A percentile compares a stretch with the other conserved stretches of the same genome.
These are phyloP conservation scores for Lachancea sp. DNA, from an alignment of 805 yeast genomes.

Conservation along the genomic window DNA sequence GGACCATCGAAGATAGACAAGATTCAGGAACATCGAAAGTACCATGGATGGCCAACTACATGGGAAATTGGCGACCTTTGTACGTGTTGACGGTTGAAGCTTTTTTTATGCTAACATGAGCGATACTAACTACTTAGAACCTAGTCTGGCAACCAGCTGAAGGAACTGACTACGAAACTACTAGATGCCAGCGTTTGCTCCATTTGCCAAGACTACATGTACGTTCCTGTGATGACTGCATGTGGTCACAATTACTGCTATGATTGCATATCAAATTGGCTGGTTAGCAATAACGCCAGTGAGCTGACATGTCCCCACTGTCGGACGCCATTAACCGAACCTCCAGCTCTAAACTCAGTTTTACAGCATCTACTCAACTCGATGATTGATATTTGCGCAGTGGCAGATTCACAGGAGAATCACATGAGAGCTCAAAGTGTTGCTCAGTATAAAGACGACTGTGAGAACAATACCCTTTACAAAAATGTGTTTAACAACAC, in stretches of 20 bases:
- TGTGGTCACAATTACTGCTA: constrained; percentile 80
- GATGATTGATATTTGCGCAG: constrained; percentile 35
- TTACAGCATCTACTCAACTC: constrained; percentile 41
- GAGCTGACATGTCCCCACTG: constrained; percentile 66
- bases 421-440: constrained; percentile 27
- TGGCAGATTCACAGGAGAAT: constrained; percentile 16
- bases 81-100: not conserved
- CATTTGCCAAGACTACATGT: constrained; percentile 65
- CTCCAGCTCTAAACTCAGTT: constrained; percentile 49
- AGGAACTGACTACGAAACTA: constrained; percentile 13
- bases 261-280: constrained; percentile 58
- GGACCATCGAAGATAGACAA: too few species aligned
- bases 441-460: constrained; percentile 38
- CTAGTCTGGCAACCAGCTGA: constrained; percentile 1
- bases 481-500: constrained; percentile 43
- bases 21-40: not conserved
- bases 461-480: constrained; percentile 37
- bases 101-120: too few species aligned
- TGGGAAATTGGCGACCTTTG: not conserved
- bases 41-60: not conserved
- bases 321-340: constrained; percentile 40
- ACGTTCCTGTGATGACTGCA: constrained; percentile 51
- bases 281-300: constrained; percentile 34
- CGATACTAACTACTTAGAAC: not conserved
- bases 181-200: constrained; percentile 41